Percentiles rank a stretch among this genome's conserved stretches.
Conservation (phyloP, 345 rosid genomes). For the Populus tremula region DNA sequence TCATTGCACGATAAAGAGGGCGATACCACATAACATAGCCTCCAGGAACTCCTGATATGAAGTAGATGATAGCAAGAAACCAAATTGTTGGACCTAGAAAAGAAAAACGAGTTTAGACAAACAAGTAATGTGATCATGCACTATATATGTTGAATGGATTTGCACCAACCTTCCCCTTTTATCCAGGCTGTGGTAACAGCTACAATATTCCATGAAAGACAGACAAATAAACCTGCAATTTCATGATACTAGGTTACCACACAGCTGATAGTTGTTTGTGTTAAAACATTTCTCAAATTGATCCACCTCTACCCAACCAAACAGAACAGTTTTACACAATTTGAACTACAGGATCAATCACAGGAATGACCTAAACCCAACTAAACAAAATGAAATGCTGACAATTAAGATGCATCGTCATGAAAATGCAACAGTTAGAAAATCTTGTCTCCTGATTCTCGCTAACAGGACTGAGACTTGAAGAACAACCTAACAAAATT, state of each 20-base stretch:
- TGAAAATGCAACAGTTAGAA: not conserved
- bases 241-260: conserved; percentile 9
- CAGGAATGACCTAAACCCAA: not conserved
- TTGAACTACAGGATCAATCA: not conserved
- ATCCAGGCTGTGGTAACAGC: conserved; percentile 90
- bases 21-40: conserved; percentile 88
- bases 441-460: not conserved
- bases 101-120: conserved; percentile 20
- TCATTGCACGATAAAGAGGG: conserved; percentile 93
- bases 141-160: not conserved
- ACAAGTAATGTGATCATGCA: conserved; percentile 8
- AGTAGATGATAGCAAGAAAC: conserved; percentile 92
- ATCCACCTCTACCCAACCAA: not conserved
- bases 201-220: conserved; percentile 84
- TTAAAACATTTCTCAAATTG: not conserved
- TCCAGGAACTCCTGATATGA: conserved; percentile 86
- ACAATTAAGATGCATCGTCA: not conserved
- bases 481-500: not conserved
- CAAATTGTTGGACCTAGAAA: conserved; percentile 77
- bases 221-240: conserved; percentile 64
- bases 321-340: not conserved
- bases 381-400: not conserved
- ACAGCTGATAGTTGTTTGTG: conserved; percentile 1
- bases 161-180: conserved; percentile 72
- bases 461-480: not conserved